These are phyloP conservation scores for Hansfordia pulvinata DNA, from an alignment of 2,329 filamentous ascomycete species.

Conservation along the genomic window DNA sequence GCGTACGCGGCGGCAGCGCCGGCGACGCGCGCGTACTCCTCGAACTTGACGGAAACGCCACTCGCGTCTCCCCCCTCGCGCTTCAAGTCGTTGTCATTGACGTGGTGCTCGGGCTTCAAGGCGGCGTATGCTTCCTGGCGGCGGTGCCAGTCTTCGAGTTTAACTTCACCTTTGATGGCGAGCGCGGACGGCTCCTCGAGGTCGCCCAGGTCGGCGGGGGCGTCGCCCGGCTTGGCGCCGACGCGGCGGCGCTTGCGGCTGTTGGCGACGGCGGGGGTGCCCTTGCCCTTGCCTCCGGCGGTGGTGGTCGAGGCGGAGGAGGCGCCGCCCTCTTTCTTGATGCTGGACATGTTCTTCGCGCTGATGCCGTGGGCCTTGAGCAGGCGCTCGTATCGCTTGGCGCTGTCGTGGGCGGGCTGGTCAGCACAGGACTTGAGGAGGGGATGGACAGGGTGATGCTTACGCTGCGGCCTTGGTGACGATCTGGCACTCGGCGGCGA, in stretches of 20 bases:
- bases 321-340: constrained; percentile 7
- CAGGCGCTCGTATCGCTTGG: constrained; percentile 55
- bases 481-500: constrained; percentile 51
- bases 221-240: no score
- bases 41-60: no score
- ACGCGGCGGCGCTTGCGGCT: constrained; percentile 19
- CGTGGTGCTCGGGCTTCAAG: constrained; percentile 15
- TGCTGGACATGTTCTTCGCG: constrained; percentile 13
- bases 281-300: no score
- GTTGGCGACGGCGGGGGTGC: no score
- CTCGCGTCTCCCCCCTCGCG: no score
- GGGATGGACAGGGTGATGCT: constrained; percentile 19
- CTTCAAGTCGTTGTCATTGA: no score
- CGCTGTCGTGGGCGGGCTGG: constrained; percentile 23
- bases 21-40: no score
- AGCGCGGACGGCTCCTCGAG: constrained; percentile 16
- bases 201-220: constrained; percentile 19
- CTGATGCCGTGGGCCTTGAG: constrained; percentile 43
- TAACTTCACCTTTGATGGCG: constrained; percentile 18
- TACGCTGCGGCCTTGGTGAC: constrained; percentile 57
- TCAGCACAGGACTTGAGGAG: constrained; percentile 1
- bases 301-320: no score
- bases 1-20: constrained; percentile 1
- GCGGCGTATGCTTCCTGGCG: no score
- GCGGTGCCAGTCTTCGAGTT: constrained; percentile 16